phyloP scores from a whole-genome alignment of 805 yeast genomes.

The Metschnikowia matae region DNA sequence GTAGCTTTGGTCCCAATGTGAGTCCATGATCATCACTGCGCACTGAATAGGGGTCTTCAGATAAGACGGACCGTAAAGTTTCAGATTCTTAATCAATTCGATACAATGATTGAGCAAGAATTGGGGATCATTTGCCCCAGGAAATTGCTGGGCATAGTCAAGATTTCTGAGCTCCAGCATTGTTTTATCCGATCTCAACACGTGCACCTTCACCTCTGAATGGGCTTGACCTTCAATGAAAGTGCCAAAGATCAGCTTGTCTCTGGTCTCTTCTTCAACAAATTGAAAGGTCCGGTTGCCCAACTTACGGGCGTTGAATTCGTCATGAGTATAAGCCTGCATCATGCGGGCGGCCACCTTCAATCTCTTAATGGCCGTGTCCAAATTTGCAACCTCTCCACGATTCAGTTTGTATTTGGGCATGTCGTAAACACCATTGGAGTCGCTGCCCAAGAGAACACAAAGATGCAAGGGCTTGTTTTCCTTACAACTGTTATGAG shows the following conservation, averaged over 20 bases:
- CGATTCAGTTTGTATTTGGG: constrained; percentile 45
- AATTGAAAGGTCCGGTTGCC: constrained; percentile 77
- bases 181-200: constrained; percentile 55
- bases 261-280: constrained; percentile 46
- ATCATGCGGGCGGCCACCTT: constrained; percentile 81
- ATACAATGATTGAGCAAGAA: constrained; percentile 74
- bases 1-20: constrained; percentile 73
- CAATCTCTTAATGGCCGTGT: constrained; percentile 67
- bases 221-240: constrained; percentile 48
- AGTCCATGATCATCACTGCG: constrained; percentile 80
- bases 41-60: constrained; percentile 58
- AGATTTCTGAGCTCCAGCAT: constrained; percentile 69
- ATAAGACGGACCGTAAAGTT: constrained; percentile 43
- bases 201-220: constrained; percentile 71
- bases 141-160: constrained; percentile 83
- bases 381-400: constrained; percentile 62
- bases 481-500: constrained; percentile 47
- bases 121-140: constrained; percentile 66
- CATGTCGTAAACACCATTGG: constrained; percentile 66
- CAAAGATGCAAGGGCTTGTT: constrained; percentile 83
- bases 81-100: constrained; percentile 51
- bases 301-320: constrained; percentile 73
- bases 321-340: constrained; percentile 91
- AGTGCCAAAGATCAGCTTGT: constrained; percentile 33
- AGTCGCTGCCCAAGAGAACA: constrained; percentile 70